phyloP scores from a whole-genome alignment of 2,329 filamentous ascomycete species.

The Neonectria punicea region DNA sequence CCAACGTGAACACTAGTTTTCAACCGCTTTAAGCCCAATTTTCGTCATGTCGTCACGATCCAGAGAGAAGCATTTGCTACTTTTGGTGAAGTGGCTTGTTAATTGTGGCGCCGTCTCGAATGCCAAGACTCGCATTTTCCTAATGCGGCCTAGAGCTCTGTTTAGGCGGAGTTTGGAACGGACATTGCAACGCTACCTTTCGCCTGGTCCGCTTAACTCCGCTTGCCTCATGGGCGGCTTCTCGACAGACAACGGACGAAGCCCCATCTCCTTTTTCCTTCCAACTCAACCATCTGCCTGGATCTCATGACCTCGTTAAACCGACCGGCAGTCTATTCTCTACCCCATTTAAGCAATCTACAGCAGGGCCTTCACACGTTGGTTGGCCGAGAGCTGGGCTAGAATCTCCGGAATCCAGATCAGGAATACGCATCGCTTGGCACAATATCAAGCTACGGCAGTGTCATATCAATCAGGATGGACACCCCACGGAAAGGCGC shows the following conservation, averaged over 20 bases:
- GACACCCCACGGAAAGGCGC: neutral
- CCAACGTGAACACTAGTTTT: neutral
- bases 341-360: neutral
- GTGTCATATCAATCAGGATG: neutral
- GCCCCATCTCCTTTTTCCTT: neutral
- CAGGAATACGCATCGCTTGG: conserved; percentile 11
- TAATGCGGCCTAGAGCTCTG: neutral
- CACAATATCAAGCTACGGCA: neutral
- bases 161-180: neutral
- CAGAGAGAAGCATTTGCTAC: neutral
- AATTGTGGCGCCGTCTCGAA: neutral
- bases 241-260: neutral
- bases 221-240: neutral
- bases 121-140: neutral
- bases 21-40: neutral
- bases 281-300: neutral
- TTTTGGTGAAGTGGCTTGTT: conserved; percentile 1
- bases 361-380: neutral
- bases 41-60: neutral
- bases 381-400: neutral
- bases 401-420: neutral
- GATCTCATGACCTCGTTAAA: too few relatives aligned
- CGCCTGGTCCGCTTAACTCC: neutral
- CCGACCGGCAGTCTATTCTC: neutral
- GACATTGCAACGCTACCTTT: neutral